Base-by-base conservation (phyloP, 2,329 filamentous ascomycete species). In the Dothideomycetidae sp. region DNA sequence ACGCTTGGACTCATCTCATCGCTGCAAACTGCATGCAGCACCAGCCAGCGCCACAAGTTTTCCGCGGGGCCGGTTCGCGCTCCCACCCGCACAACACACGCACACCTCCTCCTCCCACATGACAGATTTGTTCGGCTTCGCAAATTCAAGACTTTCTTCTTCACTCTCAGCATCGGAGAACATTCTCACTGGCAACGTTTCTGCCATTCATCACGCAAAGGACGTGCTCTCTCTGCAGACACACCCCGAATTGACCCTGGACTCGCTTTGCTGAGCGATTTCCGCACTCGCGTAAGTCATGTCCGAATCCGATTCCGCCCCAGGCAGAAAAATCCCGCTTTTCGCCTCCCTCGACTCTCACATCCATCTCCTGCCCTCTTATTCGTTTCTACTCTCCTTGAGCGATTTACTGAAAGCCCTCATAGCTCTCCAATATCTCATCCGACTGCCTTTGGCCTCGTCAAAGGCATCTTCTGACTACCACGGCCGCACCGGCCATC, bases 401-500 rank as follows among this genome's bases (percentile, higher is more conserved):
- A 31, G 35, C 21, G 28, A 37, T 37, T 30, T 37, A 38, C 36
- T 38, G 36, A 38, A 17, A 28, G 5, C 21, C 11, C 11, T 13
- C 28, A 13, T 13, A 7, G 19, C 33, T 28, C 17, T 21, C 4
- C 7, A 32, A 9, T 13, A n/a, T n/a, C 17, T 12, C 12, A 5
- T 12, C 13, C 9, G 48, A 50, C 44, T 45, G 51, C 49, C 52
- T 53, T 55, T 53, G 50, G 50, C 49, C 46, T 42, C 46, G 42
- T 52, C 59, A 62, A 64, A 62, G 60, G 59, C 58, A 46, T 43
- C 46, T 44, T 19, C n/a, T 40, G 23, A 38, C 33, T 55, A 64
- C 48, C 48, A 67, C 64, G 63, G 63, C 62, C 50, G 47, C 47
- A 46, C 51, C 53, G 56, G 58, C 60, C 56, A 49, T 52, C 42